Evolutionary conservation across 495 filamentous ascomycete genomes (phyloP).

Genomic region (Aspergillus carlsbadensis): DNA sequence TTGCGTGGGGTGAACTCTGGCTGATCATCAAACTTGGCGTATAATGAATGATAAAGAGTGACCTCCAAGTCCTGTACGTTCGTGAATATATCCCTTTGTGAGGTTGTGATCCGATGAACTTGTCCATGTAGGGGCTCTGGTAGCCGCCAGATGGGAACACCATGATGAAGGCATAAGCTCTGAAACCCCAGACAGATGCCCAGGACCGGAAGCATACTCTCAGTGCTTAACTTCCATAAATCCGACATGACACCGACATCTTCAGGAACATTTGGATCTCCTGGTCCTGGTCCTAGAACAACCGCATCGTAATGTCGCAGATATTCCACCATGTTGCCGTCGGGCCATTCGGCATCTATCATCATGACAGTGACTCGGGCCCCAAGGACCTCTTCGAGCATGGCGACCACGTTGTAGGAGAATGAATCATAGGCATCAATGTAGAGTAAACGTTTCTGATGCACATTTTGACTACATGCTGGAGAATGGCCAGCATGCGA

Average conservation of each 20-base stretch:
- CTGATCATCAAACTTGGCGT: constrained; percentile 50
- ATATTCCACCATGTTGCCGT: constrained; percentile 43
- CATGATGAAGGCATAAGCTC: constrained; percentile 67
- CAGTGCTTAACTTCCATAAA: constrained; percentile 66
- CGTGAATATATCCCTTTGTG: constrained; percentile 49
- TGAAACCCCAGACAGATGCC: constrained; percentile 95
- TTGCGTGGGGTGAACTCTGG: neutral
- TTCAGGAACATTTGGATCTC: constrained; percentile 52
- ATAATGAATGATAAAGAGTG: constrained; percentile 86
- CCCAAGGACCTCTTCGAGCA: constrained; percentile 63
- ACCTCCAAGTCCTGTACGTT: constrained; percentile 60
- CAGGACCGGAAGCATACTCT: constrained; percentile 66
- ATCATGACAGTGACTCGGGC: constrained; percentile 68
- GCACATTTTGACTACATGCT: neutral
- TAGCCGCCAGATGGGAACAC: constrained; percentile 62
- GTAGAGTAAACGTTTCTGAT: constrained; percentile 64
- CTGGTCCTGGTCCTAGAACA: constrained; percentile 79
- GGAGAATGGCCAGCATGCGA: constrained; percentile 5
- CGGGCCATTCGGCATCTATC: constrained; percentile 60
- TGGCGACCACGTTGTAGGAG: constrained; percentile 84
- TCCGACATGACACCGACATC: constrained; percentile 80
- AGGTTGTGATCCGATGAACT: constrained; percentile 60
- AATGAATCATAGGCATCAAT: constrained; percentile 96
- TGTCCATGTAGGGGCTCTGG: constrained; percentile 77
- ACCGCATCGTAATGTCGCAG: constrained; percentile 69